Conservation (phyloP, 2,329 filamentous ascomycete species). For the Endoconidiophora polonica region DNA sequence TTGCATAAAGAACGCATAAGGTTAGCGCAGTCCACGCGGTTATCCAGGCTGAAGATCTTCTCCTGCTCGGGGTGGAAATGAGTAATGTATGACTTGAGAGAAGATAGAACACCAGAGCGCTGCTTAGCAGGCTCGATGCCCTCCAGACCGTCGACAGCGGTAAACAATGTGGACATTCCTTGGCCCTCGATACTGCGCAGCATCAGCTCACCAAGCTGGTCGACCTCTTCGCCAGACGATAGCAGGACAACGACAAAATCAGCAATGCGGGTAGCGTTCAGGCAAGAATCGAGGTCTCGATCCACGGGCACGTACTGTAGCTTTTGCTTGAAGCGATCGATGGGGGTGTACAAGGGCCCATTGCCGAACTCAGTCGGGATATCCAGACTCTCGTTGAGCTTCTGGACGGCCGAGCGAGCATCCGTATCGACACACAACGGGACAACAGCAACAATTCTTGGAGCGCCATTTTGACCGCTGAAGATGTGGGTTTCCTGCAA, state of each 20-base stretch:
- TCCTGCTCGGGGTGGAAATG: slow-evolving; percentile 90
- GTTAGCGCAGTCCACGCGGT: slow-evolving; percentile 78
- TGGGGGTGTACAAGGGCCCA: slow-evolving; percentile 42
- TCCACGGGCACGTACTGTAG: slow-evolving; percentile 67
- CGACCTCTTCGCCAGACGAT: slow-evolving; percentile 68
- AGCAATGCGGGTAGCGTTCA: slow-evolving; percentile 75
- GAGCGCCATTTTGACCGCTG: slow-evolving; percentile 68
- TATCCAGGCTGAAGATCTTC: slow-evolving; percentile 79
- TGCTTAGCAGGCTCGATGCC: slow-evolving; percentile 66
- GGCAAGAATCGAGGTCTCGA: slow-evolving; percentile 55
- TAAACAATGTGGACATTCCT: slow-evolving; percentile 83
- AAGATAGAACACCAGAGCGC: slow-evolving; percentile 56
- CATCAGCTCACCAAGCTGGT: slow-evolving; percentile 68
- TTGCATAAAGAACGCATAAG: slow-evolving; percentile 82
- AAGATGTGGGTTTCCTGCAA: slow-evolving; percentile 68
- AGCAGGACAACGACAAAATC: slow-evolving; percentile 84
- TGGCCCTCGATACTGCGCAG: slow-evolving; percentile 81
- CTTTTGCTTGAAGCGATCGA: slow-evolving; percentile 92
- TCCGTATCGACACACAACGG: slow-evolving; percentile 64
- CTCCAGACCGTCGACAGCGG: slow-evolving; percentile 65
- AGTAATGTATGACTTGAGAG: slow-evolving; percentile 79
- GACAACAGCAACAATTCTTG: slow-evolving; percentile 74
- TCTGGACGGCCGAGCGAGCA: slow-evolving; percentile 45
- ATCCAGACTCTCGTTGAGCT: slow-evolving; percentile 65
- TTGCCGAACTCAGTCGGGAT: slow-evolving; percentile 48